Conservation (phyloP, 164 flowering plant genomes). For the Tetrastigma voinierianum region DNA sequence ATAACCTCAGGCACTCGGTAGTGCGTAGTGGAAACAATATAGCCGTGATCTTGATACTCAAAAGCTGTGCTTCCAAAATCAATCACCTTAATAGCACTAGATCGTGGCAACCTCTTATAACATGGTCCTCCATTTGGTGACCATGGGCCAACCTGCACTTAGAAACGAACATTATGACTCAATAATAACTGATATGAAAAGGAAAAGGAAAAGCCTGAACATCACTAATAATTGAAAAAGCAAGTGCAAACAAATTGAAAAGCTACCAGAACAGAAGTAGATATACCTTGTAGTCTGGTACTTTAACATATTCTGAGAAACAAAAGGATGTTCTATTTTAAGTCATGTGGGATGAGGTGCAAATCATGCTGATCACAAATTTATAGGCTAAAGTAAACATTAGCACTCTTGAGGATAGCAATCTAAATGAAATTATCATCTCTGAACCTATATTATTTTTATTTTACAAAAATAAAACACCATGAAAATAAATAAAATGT, state of each 20-base stretch:
- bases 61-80: conserved; percentile 90
- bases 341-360: conserved; percentile 44
- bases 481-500: too few species aligned
- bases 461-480: background rate
- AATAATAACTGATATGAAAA: background rate
- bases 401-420: background rate
- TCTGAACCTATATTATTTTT: background rate
- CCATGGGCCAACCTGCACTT: conserved; percentile 17
- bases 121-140: conserved; percentile 19
- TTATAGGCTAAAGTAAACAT: conserved; percentile 1
- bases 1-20: conserved; percentile 91
- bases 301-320: conserved; percentile 39
- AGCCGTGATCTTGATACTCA: conserved; percentile 64
- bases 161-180: background rate
- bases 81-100: conserved; percentile 83
- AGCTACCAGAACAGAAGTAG: background rate
- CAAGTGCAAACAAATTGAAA: background rate
- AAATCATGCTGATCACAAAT: conserved; percentile 48
- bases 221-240: background rate
- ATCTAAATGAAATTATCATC: background rate
- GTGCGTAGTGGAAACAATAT: conserved; percentile 78
- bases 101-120: conserved; percentile 49
- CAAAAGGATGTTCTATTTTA: conserved; percentile 47
- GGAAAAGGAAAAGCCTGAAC: background rate
- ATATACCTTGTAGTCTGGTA: conserved; percentile 42